Base-by-base conservation (phyloP, 345 rosid genomes). In the Balakata baccata region DNA sequence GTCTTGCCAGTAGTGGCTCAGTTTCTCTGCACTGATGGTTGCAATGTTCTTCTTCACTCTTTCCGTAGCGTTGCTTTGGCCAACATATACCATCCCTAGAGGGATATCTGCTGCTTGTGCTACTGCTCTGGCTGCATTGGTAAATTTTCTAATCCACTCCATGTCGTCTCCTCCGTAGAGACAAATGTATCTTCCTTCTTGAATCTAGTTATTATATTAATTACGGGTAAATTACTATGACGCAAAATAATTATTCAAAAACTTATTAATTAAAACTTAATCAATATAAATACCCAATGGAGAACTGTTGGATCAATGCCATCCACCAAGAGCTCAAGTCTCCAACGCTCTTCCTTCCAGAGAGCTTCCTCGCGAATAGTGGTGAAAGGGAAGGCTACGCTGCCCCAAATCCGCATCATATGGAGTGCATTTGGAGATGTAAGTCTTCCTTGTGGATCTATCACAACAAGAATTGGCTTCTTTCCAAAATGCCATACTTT, bases 321-420 rank as follows among this genome's bases (percentile, higher is more conserved):
- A 74, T 91, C 80, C n/a, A 91, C 81, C 18, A 94, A 85, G 41
- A 94, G 92, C 80, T 90, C 91, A 65, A 91, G 94, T 45, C 87
- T 78, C 84, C 94, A 91, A 0, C 84, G 70, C 60, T 94, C 94
- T 7, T 82, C 88, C 76, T 72, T 89, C 98, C 98, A 94, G 0
- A 94, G 90, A 65, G 78, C 75, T 64, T 94, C 97, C 81, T 94
- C 98, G 73, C 88, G 89, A 66, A 53, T 6, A 69, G 82, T 87
- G 12, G 86, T 94, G 86, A 94, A 94, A 54, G 98, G 97, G 87
- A 87, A 94, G 78, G 98, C 94, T 39, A 67, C 81, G 87, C 86
- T 86, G 23, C 97, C 96, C 97, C 97, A 94, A 79, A 94, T 89
- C 97, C 97, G 91, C 89, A 91, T 94, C 98, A 94, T 94, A 86